Conservation (phyloP, 768 basidiomycete species). For the Psilocybe tampanensis region DNA sequence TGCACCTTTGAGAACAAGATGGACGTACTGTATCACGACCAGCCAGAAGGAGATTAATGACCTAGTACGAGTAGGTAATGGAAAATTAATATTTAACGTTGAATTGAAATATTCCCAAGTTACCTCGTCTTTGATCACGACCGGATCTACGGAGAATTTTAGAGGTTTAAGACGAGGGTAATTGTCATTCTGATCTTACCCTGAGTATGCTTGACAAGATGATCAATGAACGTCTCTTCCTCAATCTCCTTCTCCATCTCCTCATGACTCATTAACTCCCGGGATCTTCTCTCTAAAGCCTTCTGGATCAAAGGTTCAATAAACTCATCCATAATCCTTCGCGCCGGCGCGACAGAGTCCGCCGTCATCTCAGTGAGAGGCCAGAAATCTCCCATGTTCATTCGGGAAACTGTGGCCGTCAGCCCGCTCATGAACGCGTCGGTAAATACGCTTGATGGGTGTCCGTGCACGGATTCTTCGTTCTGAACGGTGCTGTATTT, state of each 20-base stretch:
- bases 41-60: constrained; percentile 57
- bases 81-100: too few relatives aligned
- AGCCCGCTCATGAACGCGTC: constrained; percentile 53
- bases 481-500: constrained; percentile 25
- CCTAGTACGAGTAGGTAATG: too few relatives aligned
- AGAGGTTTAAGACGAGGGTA: not conserved
- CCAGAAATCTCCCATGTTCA: constrained; percentile 36
- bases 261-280: constrained; percentile 1
- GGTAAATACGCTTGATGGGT: constrained; percentile 47
- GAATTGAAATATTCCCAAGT: too few relatives aligned
- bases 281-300: constrained; percentile 41
- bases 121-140: constrained; percentile 48
- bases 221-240: constrained; percentile 49
- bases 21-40: constrained; percentile 54
- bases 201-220: constrained; percentile 53
- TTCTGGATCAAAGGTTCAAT: constrained; percentile 51
- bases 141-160: constrained; percentile 20
- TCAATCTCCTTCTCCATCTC: constrained; percentile 30
- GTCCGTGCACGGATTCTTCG: constrained; percentile 26
- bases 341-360: constrained; percentile 43
- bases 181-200: constrained; percentile 29
- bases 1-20: not conserved
- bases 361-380: constrained; percentile 48
- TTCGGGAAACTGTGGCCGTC: constrained; percentile 34
- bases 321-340: constrained; percentile 49